A percentile compares a stretch with the other conserved stretches of the same genome.
phyloP scores from a whole-genome alignment of 225 moss, liverwort and hornwort genomes.

The Pleurozium schreberi region DNA sequence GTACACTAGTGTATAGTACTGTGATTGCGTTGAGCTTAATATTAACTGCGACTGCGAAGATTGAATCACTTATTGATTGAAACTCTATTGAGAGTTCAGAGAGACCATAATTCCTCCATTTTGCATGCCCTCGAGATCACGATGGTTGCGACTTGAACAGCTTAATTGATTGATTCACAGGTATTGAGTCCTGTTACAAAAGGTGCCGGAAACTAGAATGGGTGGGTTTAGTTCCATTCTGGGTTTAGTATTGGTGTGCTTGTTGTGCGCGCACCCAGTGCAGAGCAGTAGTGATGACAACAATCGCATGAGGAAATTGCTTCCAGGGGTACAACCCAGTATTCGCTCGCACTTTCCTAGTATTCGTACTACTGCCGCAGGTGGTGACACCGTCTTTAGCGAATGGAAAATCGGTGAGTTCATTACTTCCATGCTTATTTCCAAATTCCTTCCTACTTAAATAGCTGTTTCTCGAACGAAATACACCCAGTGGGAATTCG shows the following conservation, averaged over 20 bases:
- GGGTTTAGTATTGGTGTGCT: not conserved
- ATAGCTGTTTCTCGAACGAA: not conserved
- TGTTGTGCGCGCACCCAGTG: not conserved
- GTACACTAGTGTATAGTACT: not conserved
- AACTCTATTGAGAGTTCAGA: not conserved
- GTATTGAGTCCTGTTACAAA: not conserved
- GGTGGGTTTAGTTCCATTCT: not conserved
- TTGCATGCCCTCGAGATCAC: not conserved
- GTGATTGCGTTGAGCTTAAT: not conserved
- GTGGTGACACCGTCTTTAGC: not conserved
- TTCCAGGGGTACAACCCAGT: not conserved
- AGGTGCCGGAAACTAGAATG: not conserved
- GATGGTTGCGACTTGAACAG: not conserved
- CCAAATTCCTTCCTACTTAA: not conserved
- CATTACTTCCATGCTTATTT: not conserved
- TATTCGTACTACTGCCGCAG: not conserved
- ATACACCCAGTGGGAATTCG: not conserved
- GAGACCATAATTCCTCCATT: no score
- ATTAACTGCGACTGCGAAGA: not conserved
- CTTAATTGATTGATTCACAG: no score
- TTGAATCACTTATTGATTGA: not conserved
- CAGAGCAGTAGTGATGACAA: not conserved
- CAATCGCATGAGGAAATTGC: not conserved
- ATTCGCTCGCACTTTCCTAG: not conserved
- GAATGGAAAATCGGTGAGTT: conserved; percentile 18